phyloP scores from a whole-genome alignment of 2,329 filamentous ascomycete species.

The Diaporthe batatas region DNA sequence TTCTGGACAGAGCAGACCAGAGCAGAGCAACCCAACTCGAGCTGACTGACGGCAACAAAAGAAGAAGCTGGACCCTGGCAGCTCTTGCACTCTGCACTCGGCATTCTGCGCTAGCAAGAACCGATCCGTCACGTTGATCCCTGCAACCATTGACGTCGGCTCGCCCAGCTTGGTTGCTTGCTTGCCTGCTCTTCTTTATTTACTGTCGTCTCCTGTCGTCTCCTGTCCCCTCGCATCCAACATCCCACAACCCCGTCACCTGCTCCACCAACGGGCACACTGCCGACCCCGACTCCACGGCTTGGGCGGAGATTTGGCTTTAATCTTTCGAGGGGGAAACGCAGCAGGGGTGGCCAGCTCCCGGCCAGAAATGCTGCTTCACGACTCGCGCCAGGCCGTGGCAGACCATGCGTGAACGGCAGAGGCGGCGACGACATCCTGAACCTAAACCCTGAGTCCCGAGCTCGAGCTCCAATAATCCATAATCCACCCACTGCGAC shows the following conservation, averaged over 20 bases:
- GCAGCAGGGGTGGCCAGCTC: constrained; percentile 15
- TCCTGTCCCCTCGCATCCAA: neutral
- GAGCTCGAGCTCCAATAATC: constrained; percentile 14
- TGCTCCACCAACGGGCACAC: constrained; percentile 11
- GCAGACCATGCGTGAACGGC: constrained; percentile 37
- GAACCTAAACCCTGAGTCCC: constrained; percentile 45
- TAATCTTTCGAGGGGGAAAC: constrained; percentile 43
- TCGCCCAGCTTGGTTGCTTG: neutral
- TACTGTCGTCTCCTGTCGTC: neutral
- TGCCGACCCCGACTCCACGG: constrained; percentile 17
- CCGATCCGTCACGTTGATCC: constrained; percentile 5
- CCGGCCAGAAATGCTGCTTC: constrained; percentile 38
- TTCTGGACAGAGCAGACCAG: neutral
- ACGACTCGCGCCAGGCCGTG: constrained; percentile 37
- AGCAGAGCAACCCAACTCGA: neutral
- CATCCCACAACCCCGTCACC: constrained; percentile 18
- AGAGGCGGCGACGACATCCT: neutral
- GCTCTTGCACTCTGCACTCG: too few relatives aligned
- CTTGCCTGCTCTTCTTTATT: constrained; percentile 2
- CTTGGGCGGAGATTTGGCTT: constrained; percentile 24
- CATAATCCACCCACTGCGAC: neutral
- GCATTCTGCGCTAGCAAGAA: neutral
- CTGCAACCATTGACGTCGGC: constrained; percentile 25
- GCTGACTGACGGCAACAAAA: neutral
- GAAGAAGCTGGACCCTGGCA: constrained; percentile 17